phyloP scores from a whole-genome alignment of 2,329 filamentous ascomycete species.

The Calonectria pseudoturangicola region DNA sequence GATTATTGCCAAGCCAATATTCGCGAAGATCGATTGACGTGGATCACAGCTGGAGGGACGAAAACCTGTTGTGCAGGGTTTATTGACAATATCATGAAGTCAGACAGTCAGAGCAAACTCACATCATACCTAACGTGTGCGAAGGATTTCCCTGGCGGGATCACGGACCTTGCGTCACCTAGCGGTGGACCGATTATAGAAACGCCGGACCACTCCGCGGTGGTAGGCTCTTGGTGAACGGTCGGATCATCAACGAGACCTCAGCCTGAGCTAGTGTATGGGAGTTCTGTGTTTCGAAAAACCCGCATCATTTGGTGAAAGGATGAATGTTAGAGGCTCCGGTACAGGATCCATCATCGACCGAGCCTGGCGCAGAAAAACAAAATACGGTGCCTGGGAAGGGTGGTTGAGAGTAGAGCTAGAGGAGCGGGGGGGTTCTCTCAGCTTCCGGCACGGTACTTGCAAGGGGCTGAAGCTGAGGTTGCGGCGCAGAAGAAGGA shows the following conservation, averaged over 20 bases:
- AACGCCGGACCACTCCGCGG: slow-evolving; percentile 45
- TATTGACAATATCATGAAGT: slow-evolving; percentile 23
- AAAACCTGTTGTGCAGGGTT: slow-evolving; percentile 33
- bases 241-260: slow-evolving; percentile 35
- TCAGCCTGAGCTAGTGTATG: slow-evolving; percentile 36
- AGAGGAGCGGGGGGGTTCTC: background rate
- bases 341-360: slow-evolving; percentile 8
- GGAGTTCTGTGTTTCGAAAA: slow-evolving; percentile 43
- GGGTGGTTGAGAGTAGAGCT: slow-evolving; percentile 27
- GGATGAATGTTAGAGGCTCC: slow-evolving; percentile 41
- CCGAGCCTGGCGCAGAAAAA: slow-evolving; percentile 1
- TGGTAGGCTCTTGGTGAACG: slow-evolving; percentile 34
- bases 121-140: slow-evolving; percentile 21
- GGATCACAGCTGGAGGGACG: slow-evolving; percentile 20
- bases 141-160: slow-evolving; percentile 27
- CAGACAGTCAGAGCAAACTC: slow-evolving; percentile 19
- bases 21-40: slow-evolving; percentile 29
- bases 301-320: slow-evolving; percentile 41
- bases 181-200: slow-evolving; percentile 50
- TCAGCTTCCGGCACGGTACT: slow-evolving; percentile 1
- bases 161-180: slow-evolving; percentile 28
- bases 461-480: slow-evolving; percentile 24
- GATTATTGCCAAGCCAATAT: slow-evolving; percentile 35
- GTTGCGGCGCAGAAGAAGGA: slow-evolving; percentile 8
- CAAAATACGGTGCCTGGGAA: slow-evolving; percentile 13